phyloP scores from a whole-genome alignment of 2,329 filamentous ascomycete species.

The Ceratocystis diversiconidia region DNA sequence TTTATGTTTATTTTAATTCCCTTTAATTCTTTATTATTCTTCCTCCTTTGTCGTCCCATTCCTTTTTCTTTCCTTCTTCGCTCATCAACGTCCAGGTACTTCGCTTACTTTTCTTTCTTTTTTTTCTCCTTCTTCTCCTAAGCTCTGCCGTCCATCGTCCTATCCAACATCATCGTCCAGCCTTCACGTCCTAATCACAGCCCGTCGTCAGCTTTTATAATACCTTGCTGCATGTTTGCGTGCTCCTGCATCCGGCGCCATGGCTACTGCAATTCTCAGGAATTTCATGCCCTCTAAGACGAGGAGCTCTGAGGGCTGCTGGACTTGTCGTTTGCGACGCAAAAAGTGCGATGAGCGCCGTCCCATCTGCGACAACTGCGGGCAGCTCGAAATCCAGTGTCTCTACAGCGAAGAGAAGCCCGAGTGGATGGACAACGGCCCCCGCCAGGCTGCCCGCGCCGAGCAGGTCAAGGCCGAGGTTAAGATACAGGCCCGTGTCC shows the following conservation, averaged over 20 bases:
- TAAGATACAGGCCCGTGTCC: slow-evolving; percentile 37
- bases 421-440: slow-evolving; percentile 43
- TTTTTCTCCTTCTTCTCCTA: not conserved
- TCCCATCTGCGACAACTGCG: slow-evolving; percentile 38
- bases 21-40: not conserved
- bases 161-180: not conserved
- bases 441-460: slow-evolving; percentile 36
- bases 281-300: slow-evolving; percentile 17
- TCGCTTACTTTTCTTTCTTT: not conserved
- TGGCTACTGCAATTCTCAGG: slow-evolving; percentile 12
- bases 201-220: not conserved
- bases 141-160: not conserved
- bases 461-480: slow-evolving; percentile 42
- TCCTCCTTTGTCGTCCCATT: not conserved
- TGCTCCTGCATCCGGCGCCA: not conserved
- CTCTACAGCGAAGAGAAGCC: slow-evolving; percentile 38
- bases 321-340: slow-evolving; percentile 46
- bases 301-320: slow-evolving; percentile 32
- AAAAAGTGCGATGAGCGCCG: slow-evolving; percentile 46
- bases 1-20: not conserved
- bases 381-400: slow-evolving; percentile 41
- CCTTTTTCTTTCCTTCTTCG: not conserved
- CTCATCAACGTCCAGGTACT: not conserved
- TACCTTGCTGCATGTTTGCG: not conserved
- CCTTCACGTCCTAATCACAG: not conserved